These are phyloP conservation scores for Mortierella alpina DNA, from an alignment of 192 early-diverging fungal genomes.

Conservation along the genomic window DNA sequence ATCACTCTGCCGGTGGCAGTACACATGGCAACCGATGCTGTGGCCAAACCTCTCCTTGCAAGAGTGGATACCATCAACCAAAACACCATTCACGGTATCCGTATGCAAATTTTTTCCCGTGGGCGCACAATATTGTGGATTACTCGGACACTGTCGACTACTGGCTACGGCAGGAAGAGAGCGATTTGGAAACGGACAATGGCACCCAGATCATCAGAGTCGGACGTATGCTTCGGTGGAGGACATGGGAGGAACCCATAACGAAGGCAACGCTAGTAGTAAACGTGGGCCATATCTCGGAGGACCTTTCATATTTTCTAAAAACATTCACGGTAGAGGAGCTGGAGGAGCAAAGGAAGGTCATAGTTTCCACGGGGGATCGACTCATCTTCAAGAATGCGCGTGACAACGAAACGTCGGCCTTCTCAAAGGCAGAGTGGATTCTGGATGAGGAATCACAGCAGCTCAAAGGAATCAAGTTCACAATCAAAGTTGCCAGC, in stretches of 20 bases:
- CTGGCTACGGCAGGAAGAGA: slow-evolving; percentile 27
- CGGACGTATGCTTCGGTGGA: slow-evolving; percentile 49
- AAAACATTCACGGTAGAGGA: slow-evolving; percentile 13
- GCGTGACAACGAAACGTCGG: slow-evolving; percentile 1
- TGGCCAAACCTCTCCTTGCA: slow-evolving; percentile 19
- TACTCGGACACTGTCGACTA: slow-evolving; percentile 48
- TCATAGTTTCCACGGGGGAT: background rate
- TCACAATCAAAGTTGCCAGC: slow-evolving; percentile 36
- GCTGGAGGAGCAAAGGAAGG: slow-evolving; percentile 16
- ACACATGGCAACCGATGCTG: slow-evolving; percentile 20
- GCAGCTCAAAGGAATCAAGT: slow-evolving; percentile 27
- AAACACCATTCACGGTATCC: slow-evolving; percentile 41
- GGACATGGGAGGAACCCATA: slow-evolving; percentile 17
- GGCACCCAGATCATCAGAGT: slow-evolving; percentile 25
- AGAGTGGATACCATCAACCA: slow-evolving; percentile 15
- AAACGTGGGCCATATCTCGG: slow-evolving; percentile 43
- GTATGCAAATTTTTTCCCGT: slow-evolving; percentile 22
- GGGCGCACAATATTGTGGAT: slow-evolving; percentile 17
- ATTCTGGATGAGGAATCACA: slow-evolving; percentile 22
- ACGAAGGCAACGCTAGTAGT: slow-evolving; percentile 29
- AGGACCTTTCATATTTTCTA: slow-evolving; percentile 26
- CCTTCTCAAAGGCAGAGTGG: slow-evolving; percentile 53
- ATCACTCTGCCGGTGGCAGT: slow-evolving; percentile 16
- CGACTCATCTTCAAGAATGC: slow-evolving; percentile 21
- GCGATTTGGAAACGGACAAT: slow-evolving; percentile 27